Evolutionary conservation across 169 alveolate genomes (phyloP).

Genomic region (Besnoitia besnoiti): DNA sequence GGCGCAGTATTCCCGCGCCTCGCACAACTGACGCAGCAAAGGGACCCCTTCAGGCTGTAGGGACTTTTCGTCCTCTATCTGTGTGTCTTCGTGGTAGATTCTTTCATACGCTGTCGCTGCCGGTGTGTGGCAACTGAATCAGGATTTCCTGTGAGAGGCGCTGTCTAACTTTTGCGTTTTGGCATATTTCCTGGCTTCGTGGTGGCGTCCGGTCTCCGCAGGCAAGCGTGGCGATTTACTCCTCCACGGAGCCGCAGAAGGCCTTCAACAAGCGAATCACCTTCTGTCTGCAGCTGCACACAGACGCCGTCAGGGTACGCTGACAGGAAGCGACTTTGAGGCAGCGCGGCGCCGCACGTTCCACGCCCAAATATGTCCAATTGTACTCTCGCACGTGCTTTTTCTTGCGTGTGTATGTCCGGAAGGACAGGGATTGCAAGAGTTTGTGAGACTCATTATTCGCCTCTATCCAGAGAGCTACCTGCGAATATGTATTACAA

Average conservation of each 20-base stretch:
- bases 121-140: too few relatives aligned
- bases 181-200: not conserved
- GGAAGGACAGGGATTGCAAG: not conserved
- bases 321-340: not conserved
- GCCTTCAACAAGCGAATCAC: constrained; percentile 91
- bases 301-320: constrained; percentile 89
- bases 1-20: too few relatives aligned
- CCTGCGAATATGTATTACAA: not conserved
- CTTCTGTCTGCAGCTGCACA: constrained; percentile 91
- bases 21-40: too few relatives aligned
- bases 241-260: constrained; percentile 86
- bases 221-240: constrained; percentile 84
- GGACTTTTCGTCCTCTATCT: too few relatives aligned
- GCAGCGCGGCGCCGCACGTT: not conserved
- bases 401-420: not conserved
- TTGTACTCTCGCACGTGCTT: not conserved
- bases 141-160: too few relatives aligned
- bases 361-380: not conserved
- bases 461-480: not conserved
- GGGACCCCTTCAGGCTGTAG: too few relatives aligned
- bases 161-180: not conserved
- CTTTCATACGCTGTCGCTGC: too few relatives aligned
- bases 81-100: too few relatives aligned
- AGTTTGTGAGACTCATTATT: not conserved
- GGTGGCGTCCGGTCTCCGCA: constrained; percentile 24